These are phyloP conservation scores for Balamuthia mandrillaris DNA, from an alignment of 208 protist genomes.

Conservation along the genomic window DNA sequence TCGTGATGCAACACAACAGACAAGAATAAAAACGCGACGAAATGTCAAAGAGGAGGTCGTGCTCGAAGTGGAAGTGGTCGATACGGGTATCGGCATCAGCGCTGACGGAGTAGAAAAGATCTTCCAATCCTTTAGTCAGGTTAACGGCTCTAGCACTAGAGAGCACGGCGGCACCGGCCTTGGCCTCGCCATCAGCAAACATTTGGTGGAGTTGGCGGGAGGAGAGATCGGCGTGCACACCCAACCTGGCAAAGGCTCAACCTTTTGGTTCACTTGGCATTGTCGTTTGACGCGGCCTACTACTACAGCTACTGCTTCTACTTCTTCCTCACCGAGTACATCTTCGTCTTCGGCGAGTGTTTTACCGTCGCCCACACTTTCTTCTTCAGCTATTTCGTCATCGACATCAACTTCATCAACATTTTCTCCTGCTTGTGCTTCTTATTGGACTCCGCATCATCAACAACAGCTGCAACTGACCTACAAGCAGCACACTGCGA, in stretches of 20 bases:
- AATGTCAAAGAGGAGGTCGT: not conserved
- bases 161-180: slow-evolving; percentile 59
- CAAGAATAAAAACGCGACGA: not conserved
- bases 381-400: not conserved
- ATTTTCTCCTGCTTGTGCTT: not conserved
- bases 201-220: slow-evolving; percentile 43
- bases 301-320: not conserved
- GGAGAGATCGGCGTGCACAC: slow-evolving; percentile 43
- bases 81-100: slow-evolving; percentile 1
- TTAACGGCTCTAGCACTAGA: slow-evolving; percentile 24
- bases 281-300: not conserved
- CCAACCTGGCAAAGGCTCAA: slow-evolving; percentile 3
- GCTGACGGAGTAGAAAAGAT: not conserved
- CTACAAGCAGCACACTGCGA: too few relatives aligned
- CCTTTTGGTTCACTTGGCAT: slow-evolving; percentile 35
- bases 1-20: too few relatives aligned
- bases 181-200: slow-evolving; percentile 60
- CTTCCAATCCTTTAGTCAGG: slow-evolving; percentile 50
- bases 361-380: not conserved
- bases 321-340: not conserved
- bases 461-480: too few relatives aligned
- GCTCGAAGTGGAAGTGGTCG: not conserved
- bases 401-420: not conserved
- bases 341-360: not conserved
- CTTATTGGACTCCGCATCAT: too few relatives aligned